These are phyloP conservation scores for Plasmodium ovale DNA, from an alignment of 169 alveolate genomes.

Conservation along the genomic window DNA sequence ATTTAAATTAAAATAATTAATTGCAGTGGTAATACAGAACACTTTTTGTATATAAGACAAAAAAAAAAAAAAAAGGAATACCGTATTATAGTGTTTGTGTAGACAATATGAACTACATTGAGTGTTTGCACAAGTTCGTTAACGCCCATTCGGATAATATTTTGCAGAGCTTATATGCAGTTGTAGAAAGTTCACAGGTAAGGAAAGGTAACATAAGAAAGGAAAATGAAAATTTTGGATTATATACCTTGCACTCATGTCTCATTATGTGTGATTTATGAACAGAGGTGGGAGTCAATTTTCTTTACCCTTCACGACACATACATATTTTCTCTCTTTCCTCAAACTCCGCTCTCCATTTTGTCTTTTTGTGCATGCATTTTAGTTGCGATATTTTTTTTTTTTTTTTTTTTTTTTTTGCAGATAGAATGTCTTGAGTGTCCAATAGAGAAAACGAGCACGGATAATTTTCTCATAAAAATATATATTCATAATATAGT, in stretches of 20 bases:
- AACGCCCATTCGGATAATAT: conserved; percentile 53
- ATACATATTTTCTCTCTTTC: neutral
- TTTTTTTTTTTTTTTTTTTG: conserved; percentile 13
- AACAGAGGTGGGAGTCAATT: too few relatives aligned
- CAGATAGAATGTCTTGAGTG: conserved; percentile 76
- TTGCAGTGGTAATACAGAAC: too few relatives aligned
- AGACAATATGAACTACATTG: conserved; percentile 27
- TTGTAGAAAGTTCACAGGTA: conserved; percentile 74
- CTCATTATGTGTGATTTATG: too few relatives aligned
- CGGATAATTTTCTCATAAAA: conserved; percentile 60
- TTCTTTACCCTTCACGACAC: too few relatives aligned
- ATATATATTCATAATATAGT: conserved; percentile 65
- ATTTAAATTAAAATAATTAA: conserved; percentile 52
- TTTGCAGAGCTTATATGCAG: conserved; percentile 69
- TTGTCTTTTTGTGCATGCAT: neutral
- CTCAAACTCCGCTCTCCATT: neutral
- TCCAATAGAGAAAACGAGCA: conserved; percentile 69
- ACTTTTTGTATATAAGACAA: too few relatives aligned
- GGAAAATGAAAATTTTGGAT: neutral
- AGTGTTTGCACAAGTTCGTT: conserved; percentile 47
- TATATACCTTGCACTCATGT: too few relatives aligned
- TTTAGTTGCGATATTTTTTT: neutral
- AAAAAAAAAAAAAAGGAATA: neutral
- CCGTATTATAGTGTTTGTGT: neutral
- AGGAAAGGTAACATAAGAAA: conserved; percentile 8